A percentile compares a stretch with the other conserved stretches of the same genome.
Evolutionary conservation across 352 stramenopile genomes (phyloP).

Genomic region (Globisporangium cederbergense): DNA sequence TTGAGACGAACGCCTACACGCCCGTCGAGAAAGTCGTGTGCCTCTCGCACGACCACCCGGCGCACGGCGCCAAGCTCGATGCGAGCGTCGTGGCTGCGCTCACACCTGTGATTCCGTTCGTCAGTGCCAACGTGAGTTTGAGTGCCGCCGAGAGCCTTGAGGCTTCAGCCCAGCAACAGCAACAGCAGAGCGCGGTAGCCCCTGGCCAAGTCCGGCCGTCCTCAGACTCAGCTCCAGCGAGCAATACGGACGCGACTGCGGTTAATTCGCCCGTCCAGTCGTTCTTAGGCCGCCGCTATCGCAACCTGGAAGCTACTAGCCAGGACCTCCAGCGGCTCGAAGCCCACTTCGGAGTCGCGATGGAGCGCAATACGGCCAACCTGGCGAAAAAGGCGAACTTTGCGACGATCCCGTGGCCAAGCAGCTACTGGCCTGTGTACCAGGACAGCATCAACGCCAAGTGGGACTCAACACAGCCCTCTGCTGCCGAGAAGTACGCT

Average conservation of each 20-base stretch:
- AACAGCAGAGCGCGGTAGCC: not conserved
- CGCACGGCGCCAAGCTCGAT: constrained; percentile 21
- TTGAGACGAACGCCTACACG: constrained; percentile 27
- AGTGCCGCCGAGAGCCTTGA: not conserved
- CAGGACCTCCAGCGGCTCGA: constrained; percentile 36
- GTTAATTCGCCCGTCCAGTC: not conserved
- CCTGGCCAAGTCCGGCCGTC: not conserved
- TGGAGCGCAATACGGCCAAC: constrained; percentile 27
- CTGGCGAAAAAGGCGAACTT: constrained; percentile 24
- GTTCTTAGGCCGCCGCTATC: not conserved
- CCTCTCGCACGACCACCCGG: constrained; percentile 34
- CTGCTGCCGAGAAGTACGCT: constrained; percentile 45
- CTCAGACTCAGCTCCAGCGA: not conserved
- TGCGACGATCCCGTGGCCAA: constrained; percentile 31
- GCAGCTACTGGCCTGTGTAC: constrained; percentile 61
- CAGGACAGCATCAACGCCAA: constrained; percentile 59
- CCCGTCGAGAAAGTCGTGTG: constrained; percentile 18
- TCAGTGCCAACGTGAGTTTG: not conserved
- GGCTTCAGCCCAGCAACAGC: not conserved
- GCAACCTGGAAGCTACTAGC: constrained; percentile 19
- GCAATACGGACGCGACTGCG: not conserved
- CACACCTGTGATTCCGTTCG: not conserved
- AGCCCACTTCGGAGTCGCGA: constrained; percentile 22
- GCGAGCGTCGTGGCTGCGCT: not conserved
- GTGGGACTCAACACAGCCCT: constrained; percentile 22